These are phyloP conservation scores for Sporormia fimetaria DNA, from an alignment of 495 filamentous ascomycete species.

Conservation along the genomic window DNA sequence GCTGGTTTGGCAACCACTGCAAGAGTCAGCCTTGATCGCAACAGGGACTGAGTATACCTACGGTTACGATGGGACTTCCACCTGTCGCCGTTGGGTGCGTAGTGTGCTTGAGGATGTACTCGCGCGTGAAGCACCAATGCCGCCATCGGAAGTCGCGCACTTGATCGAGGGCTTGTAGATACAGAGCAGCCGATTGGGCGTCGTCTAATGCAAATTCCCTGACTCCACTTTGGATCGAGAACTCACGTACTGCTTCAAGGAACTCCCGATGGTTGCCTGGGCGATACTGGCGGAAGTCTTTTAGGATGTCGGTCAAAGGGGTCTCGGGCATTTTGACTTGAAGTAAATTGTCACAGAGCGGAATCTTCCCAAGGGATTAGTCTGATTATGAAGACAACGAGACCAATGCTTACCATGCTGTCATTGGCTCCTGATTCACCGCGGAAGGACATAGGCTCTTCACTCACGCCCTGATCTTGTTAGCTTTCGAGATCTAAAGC, in stretches of 20 bases:
- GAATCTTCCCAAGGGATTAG: too few relatives aligned
- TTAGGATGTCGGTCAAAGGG: conserved; percentile 70
- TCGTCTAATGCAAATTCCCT: conserved; percentile 51
- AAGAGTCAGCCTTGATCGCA: conserved; percentile 1
- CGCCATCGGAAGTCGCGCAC: conserved; percentile 87
- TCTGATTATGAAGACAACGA: not conserved
- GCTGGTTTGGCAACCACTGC: conserved; percentile 76
- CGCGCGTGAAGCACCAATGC: conserved; percentile 88
- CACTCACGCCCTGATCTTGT: conserved; percentile 60
- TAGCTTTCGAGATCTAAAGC: too few relatives aligned
- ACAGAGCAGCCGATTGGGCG: conserved; percentile 46
- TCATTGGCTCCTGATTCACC: conserved; percentile 89
- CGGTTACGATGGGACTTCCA: conserved; percentile 80
- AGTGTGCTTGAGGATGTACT: conserved; percentile 82
- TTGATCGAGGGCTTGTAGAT: conserved; percentile 64
- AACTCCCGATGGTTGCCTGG: conserved; percentile 79
- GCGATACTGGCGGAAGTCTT: conserved; percentile 76
- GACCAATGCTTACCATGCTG: conserved; percentile 47
- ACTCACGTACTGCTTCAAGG: conserved; percentile 54
- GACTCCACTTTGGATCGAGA: conserved; percentile 44
- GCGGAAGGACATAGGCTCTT: conserved; percentile 61
- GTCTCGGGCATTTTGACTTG: conserved; percentile 71
- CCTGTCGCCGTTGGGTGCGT: conserved; percentile 79
- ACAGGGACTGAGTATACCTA: conserved; percentile 28
- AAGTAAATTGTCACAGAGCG: conserved; percentile 72